Evolutionary conservation across 305 asterid species (phyloP), one percentile per base, ranked within the genome.

Genomic region (Fraxinus velutina): DNA sequence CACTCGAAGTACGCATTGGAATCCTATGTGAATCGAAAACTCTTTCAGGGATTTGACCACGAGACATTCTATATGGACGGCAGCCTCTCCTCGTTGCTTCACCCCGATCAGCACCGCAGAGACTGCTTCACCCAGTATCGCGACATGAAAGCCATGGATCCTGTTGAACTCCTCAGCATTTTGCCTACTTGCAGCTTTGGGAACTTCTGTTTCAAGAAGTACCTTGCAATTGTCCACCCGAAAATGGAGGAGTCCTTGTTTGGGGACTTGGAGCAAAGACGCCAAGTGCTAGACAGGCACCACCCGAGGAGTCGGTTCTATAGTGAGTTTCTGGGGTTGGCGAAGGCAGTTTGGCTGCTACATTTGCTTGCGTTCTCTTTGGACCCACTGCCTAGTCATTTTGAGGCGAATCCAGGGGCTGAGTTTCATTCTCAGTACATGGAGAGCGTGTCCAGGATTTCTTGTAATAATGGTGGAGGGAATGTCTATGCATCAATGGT

Each of bases 161-260:
- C 99, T 0, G 64, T 88, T 8, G 99, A 95, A 27, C 95, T 95
- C 62, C 89, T 95, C 21, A 88, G 97, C 75, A 93, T 93, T 10
- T 83, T 95, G 30, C 97, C 99, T 0, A 92, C 93, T 10, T 93
- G 98, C 79, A 89, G 91, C 88, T 93, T 95, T 24, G 99, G 99
- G 3, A 95, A 93, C 87, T 95, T 95, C 79, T 95, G 98, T 36
- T 91, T 90, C 91, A 95, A 95, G 86, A 95, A 95, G 68, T 95
- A 91, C 77, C 90, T 95, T 12, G 90, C 98, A 0, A 91, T 92
- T 21, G 91, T 93, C 27, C 99, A 93, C 84, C 97, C 98, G 0
- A 95, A 95, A 78, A 95, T 95, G 99, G 99, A 95, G 89, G 99
- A 95, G 83, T 93, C 98, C 1, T 79, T 95, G 91, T 95, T 95